A percentile compares a stretch with the other conserved stretches of the same genome.
These are phyloP conservation scores for Candida incommunis DNA, from an alignment of 805 yeast species.

Conservation along the genomic window DNA sequence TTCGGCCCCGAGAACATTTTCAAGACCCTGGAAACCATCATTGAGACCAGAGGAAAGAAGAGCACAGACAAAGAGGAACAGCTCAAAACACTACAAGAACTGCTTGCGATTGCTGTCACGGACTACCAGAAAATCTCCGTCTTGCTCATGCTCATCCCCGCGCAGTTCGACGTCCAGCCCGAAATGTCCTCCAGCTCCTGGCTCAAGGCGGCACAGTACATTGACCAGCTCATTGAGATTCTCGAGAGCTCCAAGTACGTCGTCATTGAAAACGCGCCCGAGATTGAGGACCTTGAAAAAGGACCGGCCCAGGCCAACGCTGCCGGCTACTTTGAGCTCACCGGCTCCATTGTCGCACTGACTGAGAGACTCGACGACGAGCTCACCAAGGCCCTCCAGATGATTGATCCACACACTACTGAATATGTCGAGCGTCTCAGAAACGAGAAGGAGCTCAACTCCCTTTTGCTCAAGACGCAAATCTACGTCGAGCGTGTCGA, in stretches of 20 bases:
- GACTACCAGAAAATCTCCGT: conserved; percentile 70
- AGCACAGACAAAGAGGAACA: conserved; percentile 77
- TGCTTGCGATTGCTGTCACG: conserved; percentile 33
- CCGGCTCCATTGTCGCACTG: conserved; percentile 74
- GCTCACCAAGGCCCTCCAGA: conserved; percentile 72
- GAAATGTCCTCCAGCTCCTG: conserved; percentile 38
- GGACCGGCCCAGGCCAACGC: conserved; percentile 41
- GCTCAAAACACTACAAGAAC: conserved; percentile 51
- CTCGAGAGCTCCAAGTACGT: conserved; percentile 45
- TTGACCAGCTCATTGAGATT: conserved; percentile 40
- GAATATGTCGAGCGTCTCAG: conserved; percentile 84
- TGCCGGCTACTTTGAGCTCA: conserved; percentile 54
- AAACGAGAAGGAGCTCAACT: conserved; percentile 70
- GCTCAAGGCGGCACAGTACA: conserved; percentile 1
- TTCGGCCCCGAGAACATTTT: conserved; percentile 41
- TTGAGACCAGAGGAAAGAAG: conserved; percentile 92
- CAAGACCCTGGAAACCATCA: conserved; percentile 53
- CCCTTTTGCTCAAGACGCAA: conserved; percentile 71
- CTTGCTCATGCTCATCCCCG: conserved; percentile 68
- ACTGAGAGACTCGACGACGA: conserved; percentile 94
- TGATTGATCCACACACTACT: conserved; percentile 86
- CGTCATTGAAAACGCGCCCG: conserved; percentile 75
- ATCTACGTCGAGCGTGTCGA: conserved; percentile 57
- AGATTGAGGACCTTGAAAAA: conserved; percentile 54
- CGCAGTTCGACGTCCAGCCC: conserved; percentile 65